Evolutionary conservation across 495 filamentous ascomycete genomes (phyloP).

Genomic region (Clavariopsis aquatica): DNA sequence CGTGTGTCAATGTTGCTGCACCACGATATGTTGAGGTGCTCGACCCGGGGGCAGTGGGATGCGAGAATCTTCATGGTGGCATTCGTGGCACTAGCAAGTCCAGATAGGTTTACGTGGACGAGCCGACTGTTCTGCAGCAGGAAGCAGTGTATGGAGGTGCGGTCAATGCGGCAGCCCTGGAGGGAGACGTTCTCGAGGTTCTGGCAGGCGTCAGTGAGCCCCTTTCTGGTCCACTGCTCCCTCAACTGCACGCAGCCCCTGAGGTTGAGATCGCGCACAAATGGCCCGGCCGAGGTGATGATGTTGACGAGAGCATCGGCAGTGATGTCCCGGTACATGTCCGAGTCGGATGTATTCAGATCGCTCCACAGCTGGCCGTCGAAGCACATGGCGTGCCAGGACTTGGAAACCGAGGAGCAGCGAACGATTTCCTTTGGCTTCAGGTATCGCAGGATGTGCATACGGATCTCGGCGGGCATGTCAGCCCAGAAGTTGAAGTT

Average conservation of each 20-base stretch:
- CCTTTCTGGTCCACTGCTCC: constrained; percentile 73
- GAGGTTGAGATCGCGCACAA: constrained; percentile 88
- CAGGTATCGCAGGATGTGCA: constrained; percentile 74
- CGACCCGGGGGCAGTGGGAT: constrained; percentile 75
- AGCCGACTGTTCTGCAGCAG: constrained; percentile 75
- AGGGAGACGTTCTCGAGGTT: constrained; percentile 87
- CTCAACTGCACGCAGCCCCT: constrained; percentile 73
- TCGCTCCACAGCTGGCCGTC: constrained; percentile 91
- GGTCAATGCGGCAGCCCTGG: constrained; percentile 85
- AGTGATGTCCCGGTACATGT: constrained; percentile 85
- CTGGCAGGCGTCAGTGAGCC: constrained; percentile 73
- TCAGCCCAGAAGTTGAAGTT: constrained; percentile 74
- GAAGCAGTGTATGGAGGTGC: constrained; percentile 74
- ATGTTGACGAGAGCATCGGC: constrained; percentile 81
- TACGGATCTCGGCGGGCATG: constrained; percentile 80
- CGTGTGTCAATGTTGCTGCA: constrained; percentile 81
- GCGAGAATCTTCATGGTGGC: constrained; percentile 85
- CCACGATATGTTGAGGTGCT: constrained; percentile 87
- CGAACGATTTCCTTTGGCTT: constrained; percentile 80
- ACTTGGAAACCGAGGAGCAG: constrained; percentile 74
- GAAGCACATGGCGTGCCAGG: constrained; percentile 84
- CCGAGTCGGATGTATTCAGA: constrained; percentile 78
- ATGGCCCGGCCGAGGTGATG: constrained; percentile 80
- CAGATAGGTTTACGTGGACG: constrained; percentile 80
- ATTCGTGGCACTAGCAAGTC: constrained; percentile 77